A percentile compares a stretch with the other conserved stretches of the same genome.
Evolutionary conservation across 225 moss, liverwort and hornwort species (phyloP).

Genomic region (Sphagnum contortum): DNA sequence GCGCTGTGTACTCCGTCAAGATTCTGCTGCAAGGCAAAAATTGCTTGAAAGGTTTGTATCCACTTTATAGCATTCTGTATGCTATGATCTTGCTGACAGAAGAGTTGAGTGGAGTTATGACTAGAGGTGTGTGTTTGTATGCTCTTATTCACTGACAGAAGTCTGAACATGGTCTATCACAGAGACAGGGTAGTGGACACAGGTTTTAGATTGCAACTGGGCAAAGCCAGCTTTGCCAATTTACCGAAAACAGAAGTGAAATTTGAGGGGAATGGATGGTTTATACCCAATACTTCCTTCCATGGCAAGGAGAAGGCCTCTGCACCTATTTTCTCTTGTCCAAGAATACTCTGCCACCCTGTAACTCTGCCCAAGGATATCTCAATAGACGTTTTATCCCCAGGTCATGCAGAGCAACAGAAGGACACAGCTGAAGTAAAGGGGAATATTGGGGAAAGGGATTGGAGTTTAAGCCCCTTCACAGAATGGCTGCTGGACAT

Average conservation of each 20-base stretch:
- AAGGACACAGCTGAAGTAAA: background rate
- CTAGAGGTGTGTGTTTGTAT: no score
- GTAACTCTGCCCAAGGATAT: background rate
- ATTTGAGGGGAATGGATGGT: slow-evolving; percentile 42
- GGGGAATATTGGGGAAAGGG: slow-evolving; percentile 3
- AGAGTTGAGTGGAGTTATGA: no score
- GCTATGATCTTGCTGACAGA: background rate
- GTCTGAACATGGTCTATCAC: no score
- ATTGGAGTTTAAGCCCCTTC: slow-evolving; percentile 21
- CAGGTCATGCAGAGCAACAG: slow-evolving; percentile 15
- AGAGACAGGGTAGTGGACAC: no score
- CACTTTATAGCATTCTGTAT: background rate
- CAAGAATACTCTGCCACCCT: slow-evolving; percentile 39
- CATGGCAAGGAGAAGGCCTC: slow-evolving; percentile 9
- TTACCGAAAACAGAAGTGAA: slow-evolving; percentile 1
- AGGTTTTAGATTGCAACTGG: no score
- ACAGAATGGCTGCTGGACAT: slow-evolving; percentile 61
- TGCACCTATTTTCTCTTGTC: slow-evolving; percentile 62
- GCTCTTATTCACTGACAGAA: no score
- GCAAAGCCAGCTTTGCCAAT: no score
- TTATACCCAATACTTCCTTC: slow-evolving; percentile 6
- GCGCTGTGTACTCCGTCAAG: slow-evolving; percentile 67
- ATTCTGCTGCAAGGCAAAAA: slow-evolving; percentile 55
- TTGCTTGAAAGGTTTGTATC: slow-evolving; percentile 59
- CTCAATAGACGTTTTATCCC: no score